These are phyloP conservation scores for Rhizopogon roseolus DNA, from an alignment of 768 basidiomycete genomes.

Conservation along the genomic window DNA sequence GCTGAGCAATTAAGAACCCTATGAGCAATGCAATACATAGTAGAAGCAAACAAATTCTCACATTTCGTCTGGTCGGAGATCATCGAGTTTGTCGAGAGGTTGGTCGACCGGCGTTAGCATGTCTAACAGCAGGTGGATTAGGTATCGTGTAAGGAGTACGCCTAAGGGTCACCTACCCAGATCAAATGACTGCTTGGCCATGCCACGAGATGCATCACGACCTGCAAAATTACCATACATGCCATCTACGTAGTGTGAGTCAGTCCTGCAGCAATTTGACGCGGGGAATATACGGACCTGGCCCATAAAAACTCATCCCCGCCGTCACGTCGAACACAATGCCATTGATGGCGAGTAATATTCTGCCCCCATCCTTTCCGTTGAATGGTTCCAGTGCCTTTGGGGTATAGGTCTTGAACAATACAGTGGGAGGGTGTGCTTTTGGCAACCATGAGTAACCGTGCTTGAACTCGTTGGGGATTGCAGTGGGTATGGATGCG, in stretches of 20 bases:
- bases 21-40: not conserved
- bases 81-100: constrained; percentile 77
- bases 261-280: not conserved
- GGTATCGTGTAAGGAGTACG: not conserved
- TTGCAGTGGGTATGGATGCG: constrained; percentile 38
- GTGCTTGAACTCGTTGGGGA: constrained; percentile 70
- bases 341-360: constrained; percentile 82
- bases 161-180: constrained; percentile 48
- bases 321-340: constrained; percentile 91
- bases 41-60: constrained; percentile 33
- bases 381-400: constrained; percentile 66
- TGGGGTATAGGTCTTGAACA: constrained; percentile 78
- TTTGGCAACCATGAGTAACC: constrained; percentile 94
- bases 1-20: constrained; percentile 33
- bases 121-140: constrained; percentile 37
- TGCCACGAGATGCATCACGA: constrained; percentile 90
- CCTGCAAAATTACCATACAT: constrained; percentile 99
- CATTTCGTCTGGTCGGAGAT: constrained; percentile 81
- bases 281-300: constrained; percentile 50
- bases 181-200: constrained; percentile 98
- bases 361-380: constrained; percentile 61
- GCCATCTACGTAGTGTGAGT: constrained; percentile 51
- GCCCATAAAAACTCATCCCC: constrained; percentile 92
- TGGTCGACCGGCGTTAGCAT: constrained; percentile 89
- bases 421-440: constrained; percentile 68